Evolutionary conservation across 305 asterid genomes (phyloP).

Genomic region (Rubia balearica): DNA sequence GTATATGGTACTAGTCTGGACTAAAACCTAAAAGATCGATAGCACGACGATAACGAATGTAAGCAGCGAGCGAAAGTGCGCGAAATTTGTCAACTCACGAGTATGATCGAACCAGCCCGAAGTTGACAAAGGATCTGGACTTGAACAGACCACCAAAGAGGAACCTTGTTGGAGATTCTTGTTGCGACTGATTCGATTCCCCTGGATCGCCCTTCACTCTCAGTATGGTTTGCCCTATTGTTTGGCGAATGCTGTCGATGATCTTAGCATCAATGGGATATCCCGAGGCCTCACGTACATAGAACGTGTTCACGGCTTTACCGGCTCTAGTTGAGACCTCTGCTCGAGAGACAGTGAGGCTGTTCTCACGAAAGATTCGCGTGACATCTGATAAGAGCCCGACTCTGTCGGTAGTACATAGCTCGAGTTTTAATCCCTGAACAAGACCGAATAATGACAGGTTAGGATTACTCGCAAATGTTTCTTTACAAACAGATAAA

Average conservation of each 20-base stretch:
- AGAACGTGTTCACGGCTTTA: conserved; percentile 76
- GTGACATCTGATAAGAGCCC: conserved; percentile 87
- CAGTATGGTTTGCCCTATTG: conserved; percentile 78
- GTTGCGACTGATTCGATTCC: conserved; percentile 46
- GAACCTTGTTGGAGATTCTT: conserved; percentile 81
- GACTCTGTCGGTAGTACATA: conserved; percentile 72
- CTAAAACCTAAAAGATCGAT: conserved; percentile 10
- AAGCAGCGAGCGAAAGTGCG: conserved; percentile 18
- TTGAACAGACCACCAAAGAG: conserved; percentile 84
- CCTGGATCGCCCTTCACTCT: conserved; percentile 63
- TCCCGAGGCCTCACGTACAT: conserved; percentile 76
- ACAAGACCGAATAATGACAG: neutral
- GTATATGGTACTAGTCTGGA: conserved; percentile 11
- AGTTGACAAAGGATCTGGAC: conserved; percentile 76
- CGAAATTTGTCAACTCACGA: conserved; percentile 29
- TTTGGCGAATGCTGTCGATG: conserved; percentile 68
- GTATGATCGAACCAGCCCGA: conserved; percentile 72
- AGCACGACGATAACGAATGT: conserved; percentile 22
- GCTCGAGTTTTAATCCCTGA: conserved; percentile 82
- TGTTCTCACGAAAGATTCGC: conserved; percentile 73
- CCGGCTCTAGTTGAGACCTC: conserved; percentile 75
- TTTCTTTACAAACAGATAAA: neutral
- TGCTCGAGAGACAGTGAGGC: conserved; percentile 84
- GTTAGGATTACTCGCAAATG: conserved; percentile 11
- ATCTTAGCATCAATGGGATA: conserved; percentile 75